These are phyloP conservation scores for Theileria annulata DNA, from an alignment of 169 alveolate genomes.

Conservation along the genomic window DNA sequence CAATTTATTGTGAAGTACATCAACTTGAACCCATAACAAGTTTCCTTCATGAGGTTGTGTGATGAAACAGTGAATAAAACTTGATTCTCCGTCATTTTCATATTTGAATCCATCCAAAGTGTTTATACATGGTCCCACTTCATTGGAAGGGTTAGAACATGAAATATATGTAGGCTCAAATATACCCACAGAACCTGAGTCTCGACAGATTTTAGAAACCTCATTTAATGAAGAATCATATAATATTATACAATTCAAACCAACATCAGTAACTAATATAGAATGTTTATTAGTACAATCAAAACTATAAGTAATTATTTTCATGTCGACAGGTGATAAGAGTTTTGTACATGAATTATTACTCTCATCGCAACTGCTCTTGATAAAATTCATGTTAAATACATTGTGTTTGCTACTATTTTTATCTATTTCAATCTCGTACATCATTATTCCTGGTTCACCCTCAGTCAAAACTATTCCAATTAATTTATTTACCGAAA, in stretches of 20 bases:
- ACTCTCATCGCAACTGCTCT: background rate
- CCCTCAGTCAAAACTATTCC: slow-evolving; percentile 62
- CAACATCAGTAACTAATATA: slow-evolving; percentile 48
- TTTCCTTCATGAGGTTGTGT: slow-evolving; percentile 54
- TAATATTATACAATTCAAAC: slow-evolving; percentile 43
- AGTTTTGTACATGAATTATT: slow-evolving; percentile 21
- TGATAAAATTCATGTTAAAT: slow-evolving; percentile 9
- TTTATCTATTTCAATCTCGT: slow-evolving; percentile 10
- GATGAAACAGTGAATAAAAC: slow-evolving; percentile 24
- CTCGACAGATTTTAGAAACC: slow-evolving; percentile 26
- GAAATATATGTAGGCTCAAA: slow-evolving; percentile 50
- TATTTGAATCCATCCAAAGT: slow-evolving; percentile 17
- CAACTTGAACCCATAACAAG: slow-evolving; percentile 45
- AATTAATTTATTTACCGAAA: slow-evolving; percentile 8
- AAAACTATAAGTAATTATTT: slow-evolving; percentile 27
- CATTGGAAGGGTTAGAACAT: slow-evolving; percentile 27
- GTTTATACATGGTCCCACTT: slow-evolving; percentile 27
- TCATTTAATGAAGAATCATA: slow-evolving; percentile 19
- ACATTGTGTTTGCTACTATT: background rate
- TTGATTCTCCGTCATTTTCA: background rate
- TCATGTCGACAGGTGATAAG: slow-evolving; percentile 51
- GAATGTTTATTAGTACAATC: slow-evolving; percentile 23
- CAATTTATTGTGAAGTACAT: slow-evolving; percentile 10
- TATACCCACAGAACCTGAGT: background rate
- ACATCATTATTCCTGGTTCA: slow-evolving; percentile 16